Evolutionary conservation across 176 grass and related monocot species (phyloP).

Genomic region (Olyra latifolia): DNA sequence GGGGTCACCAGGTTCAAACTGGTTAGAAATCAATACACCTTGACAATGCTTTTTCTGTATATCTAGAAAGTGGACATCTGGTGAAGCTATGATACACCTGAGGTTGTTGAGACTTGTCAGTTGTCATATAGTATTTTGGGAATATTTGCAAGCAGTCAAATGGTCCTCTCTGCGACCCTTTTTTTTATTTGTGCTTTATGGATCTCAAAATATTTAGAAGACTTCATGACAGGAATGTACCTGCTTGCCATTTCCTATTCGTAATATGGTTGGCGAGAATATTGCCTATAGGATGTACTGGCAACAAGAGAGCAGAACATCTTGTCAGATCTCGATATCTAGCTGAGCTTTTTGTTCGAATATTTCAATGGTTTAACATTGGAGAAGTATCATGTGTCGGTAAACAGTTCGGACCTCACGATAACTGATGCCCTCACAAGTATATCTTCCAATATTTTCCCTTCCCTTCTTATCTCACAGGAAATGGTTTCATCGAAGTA

Average conservation of each 20-base stretch:
- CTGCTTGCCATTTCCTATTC: too few species aligned
- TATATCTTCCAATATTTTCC: neutral
- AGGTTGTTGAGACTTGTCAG: too few species aligned
- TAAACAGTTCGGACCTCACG: neutral
- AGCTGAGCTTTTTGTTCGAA: neutral
- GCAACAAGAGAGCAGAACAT: neutral
- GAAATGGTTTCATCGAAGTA: neutral
- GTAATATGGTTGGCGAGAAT: too few species aligned
- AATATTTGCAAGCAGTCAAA: neutral
- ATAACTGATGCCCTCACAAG: neutral
- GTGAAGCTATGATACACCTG: neutral
- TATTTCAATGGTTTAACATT: neutral
- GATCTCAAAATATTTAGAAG: neutral
- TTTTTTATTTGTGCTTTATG: neutral
- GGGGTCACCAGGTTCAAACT: neutral
- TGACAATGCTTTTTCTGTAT: constrained; percentile 4
- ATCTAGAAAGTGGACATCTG: neutral
- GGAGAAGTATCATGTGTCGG: neutral
- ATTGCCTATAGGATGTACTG: neutral
- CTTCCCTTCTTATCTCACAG: neutral
- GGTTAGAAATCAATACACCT: neutral
- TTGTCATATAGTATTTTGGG: neutral
- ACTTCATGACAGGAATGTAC: too few species aligned
- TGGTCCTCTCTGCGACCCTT: neutral
- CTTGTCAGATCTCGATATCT: neutral